phyloP scores from a whole-genome alignment of 2,329 filamentous ascomycete species.

The Aspergillus sp. region DNA sequence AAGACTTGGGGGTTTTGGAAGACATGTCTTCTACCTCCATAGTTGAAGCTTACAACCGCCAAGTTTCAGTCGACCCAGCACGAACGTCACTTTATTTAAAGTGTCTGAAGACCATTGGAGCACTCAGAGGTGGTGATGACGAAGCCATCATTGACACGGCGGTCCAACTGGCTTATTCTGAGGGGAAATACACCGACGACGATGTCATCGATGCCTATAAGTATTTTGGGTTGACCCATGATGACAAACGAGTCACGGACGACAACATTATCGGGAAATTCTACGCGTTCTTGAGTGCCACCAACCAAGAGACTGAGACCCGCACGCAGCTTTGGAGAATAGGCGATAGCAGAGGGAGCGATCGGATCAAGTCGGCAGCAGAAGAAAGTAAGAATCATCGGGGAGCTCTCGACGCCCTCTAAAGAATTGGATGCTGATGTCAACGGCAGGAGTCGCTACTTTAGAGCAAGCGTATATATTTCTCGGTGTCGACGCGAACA shows the following conservation, averaged over 20 bases:
- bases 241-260: conserved; percentile 50
- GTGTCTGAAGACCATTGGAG: conserved; percentile 60
- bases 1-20: conserved; percentile 59
- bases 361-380: conserved; percentile 57
- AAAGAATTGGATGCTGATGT: not conserved
- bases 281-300: conserved; percentile 56
- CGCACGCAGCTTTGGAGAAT: conserved; percentile 59
- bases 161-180: conserved; percentile 56
- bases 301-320: conserved; percentile 55
- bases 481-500: conserved; percentile 52
- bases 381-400: conserved; percentile 47
- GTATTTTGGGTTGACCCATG: conserved; percentile 54
- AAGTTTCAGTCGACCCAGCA: conserved; percentile 54
- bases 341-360: conserved; percentile 56
- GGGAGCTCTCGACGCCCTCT: not conserved
- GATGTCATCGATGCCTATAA: conserved; percentile 59
- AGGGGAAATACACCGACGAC: conserved; percentile 56
- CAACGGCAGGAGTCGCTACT: conserved; percentile 51
- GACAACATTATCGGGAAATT: conserved; percentile 62
- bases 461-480: conserved; percentile 63
- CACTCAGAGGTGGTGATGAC: conserved; percentile 44
- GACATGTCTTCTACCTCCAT: conserved; percentile 64
- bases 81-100: conserved; percentile 62
- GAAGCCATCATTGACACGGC: conserved; percentile 58
- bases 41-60: conserved; percentile 60